Conservation (phyloP, 2,329 filamentous ascomycete genomes). For the Apiospora marii region DNA sequence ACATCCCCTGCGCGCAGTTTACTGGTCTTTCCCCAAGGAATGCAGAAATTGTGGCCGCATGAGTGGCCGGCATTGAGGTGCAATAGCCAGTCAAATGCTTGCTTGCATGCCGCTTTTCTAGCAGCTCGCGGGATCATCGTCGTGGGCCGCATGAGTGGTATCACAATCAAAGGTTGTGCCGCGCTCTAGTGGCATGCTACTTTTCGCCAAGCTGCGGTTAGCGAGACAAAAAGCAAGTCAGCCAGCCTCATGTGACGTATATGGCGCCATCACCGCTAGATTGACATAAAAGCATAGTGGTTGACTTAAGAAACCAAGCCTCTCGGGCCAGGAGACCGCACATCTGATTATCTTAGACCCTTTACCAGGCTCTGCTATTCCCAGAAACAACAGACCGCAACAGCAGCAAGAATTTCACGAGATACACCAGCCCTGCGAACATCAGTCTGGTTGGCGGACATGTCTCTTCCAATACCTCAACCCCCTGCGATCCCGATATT, state of each 20-base stretch:
- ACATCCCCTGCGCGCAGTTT: not conserved
- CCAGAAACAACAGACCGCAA: not conserved
- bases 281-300: not conserved
- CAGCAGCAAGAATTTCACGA: not conserved
- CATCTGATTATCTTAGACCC: not conserved
- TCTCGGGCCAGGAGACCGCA: not conserved
- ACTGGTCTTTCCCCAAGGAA: not conserved
- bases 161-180: not conserved
- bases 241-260: not conserved
- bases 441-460: not conserved
- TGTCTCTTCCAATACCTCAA: slow-evolving; percentile 13
- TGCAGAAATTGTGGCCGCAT: not conserved
- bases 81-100: not conserved
- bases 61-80: not conserved
- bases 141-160: not conserved
- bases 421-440: not conserved
- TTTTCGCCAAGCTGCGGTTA: not conserved
- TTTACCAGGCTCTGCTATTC: not conserved
- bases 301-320: not conserved
- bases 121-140: not conserved
- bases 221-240: slow-evolving; percentile 8
- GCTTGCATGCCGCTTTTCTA: not conserved
- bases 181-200: not conserved
- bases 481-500: slow-evolving; percentile 34
- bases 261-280: not conserved